Base-by-base conservation (phyloP, 805 yeast genomes). In the Monosporozyma siamensis region DNA sequence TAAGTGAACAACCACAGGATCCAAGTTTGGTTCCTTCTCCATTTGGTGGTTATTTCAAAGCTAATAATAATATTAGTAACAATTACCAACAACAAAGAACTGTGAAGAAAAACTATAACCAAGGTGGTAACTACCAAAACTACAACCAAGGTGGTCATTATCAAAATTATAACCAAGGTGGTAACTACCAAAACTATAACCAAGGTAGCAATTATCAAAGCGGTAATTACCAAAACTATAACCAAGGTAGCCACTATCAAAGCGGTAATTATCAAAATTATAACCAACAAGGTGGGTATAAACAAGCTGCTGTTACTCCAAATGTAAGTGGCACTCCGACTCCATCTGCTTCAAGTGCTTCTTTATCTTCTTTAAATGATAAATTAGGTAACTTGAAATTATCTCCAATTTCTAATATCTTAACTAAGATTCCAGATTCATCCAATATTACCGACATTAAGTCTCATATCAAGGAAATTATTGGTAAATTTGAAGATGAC, bases 301-400 rank as follows among this genome's bases (percentile, higher is more conserved):
- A 38, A 48, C 68, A 55, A 36, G 49, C 63, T n/a, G 49, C 58
- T 55, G 48, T 67, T 55, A 52, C 62, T 6, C 65, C 71, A 64
- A 40, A 55, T 41, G 49, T 53, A 40, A 47, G 66, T 57, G 49
- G 44, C 10, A 56, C 61, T 3, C 64, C 63, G 31, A 64, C 72
- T 5, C 72, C 73, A 40, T 59, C 66, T 21, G 70, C 76, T n/a
- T 78, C 90, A 5, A 75, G 88, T 8, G 71, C 85, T 4, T 82
- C 95, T 2, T 69, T 89, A 52, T 67, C 86, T 10, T 80, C 89
- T 5, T 68, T 88, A 46, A 75, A 77, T 51, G 74, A 81, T 30
- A 84, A 92, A 3, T 69, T 88, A 58, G 73, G 72, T 42, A 81
- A 81, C 49, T 64, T 85, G 41, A 74, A 72, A 15, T 54, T 77